Percentiles rank a stretch among this genome's conserved stretches.
These are phyloP conservation scores for Backusella australiensis DNA, from an alignment of 192 early-diverging fungal genomes.

Conservation along the genomic window DNA sequence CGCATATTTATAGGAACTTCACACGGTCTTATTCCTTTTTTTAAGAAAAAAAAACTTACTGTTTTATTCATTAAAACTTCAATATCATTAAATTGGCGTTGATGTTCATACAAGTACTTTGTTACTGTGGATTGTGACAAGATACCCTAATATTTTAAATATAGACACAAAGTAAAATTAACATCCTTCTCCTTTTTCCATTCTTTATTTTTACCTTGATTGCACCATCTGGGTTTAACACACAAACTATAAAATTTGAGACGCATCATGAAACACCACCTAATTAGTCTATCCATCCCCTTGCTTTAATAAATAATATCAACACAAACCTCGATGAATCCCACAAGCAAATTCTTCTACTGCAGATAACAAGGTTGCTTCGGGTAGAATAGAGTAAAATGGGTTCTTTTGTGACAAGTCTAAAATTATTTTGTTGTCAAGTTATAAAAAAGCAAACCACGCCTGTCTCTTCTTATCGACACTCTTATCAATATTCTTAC, in stretches of 20 bases:
- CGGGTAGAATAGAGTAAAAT: conserved; percentile 76
- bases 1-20: conserved; percentile 52
- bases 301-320: neutral
- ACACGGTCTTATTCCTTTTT: neutral
- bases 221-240: conserved; percentile 60
- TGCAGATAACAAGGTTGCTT: conserved; percentile 72
- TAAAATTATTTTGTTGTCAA: neutral
- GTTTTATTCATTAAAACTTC: conserved; percentile 43
- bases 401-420: conserved; percentile 83
- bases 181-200: conserved; percentile 14
- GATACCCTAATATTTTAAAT: conserved; percentile 50
- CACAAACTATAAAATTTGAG: conserved; percentile 53
- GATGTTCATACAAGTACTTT: conserved; percentile 66
- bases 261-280: neutral
- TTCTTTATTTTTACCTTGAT: conserved; percentile 41
- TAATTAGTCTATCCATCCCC: neutral
- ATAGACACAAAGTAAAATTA: conserved; percentile 23
- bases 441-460: conserved; percentile 22
- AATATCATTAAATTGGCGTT: conserved; percentile 41
- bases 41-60: conserved; percentile 25
- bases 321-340: conserved; percentile 62
- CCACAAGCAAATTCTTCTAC: conserved; percentile 73
- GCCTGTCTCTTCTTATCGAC: neutral
- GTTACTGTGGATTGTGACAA: conserved; percentile 74
- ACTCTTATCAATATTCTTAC: conserved; percentile 27